Conservation (phyloP, 2,329 filamentous ascomycete species). For the Pseudogymnoascus sp. region DNA sequence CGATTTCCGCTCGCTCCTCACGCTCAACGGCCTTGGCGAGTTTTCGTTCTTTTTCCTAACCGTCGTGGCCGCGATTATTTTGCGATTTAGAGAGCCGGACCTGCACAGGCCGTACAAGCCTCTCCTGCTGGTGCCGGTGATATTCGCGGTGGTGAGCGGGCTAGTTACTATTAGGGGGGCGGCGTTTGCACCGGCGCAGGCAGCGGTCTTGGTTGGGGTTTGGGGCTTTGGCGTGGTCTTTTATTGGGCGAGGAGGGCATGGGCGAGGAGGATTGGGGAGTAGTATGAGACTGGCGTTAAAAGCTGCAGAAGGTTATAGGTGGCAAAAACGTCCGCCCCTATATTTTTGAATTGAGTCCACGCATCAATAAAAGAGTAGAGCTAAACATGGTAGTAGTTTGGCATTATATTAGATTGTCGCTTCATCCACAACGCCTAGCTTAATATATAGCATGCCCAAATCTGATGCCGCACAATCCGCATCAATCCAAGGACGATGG, state of each 20-base stretch:
- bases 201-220: conserved; percentile 41
- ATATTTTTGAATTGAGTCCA: not conserved
- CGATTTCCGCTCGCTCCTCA: conserved; percentile 51
- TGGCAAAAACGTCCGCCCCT: not conserved
- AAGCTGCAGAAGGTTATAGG: not conserved
- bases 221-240: conserved; percentile 41
- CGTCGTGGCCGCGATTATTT: conserved; percentile 47
- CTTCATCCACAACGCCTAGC: not conserved
- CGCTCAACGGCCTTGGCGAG: conserved; percentile 50
- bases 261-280: not conserved
- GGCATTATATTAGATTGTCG: not conserved
- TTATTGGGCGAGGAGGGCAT: conserved; percentile 25
- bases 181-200: conserved; percentile 48
- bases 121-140: conserved; percentile 38
- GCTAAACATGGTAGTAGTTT: not conserved
- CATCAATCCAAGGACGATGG: not conserved
- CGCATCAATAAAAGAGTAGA: not conserved
- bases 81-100: conserved; percentile 47
- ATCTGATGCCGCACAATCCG: not conserved
- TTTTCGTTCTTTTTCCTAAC: conserved; percentile 58
- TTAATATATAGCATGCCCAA: not conserved
- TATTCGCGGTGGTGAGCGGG: conserved; percentile 49
- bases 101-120: conserved; percentile 49
- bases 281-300: not conserved
- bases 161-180: conserved; percentile 52